Base-by-base conservation (phyloP, 495 filamentous ascomycete genomes). In the Aspergillus bertholletiae region DNA sequence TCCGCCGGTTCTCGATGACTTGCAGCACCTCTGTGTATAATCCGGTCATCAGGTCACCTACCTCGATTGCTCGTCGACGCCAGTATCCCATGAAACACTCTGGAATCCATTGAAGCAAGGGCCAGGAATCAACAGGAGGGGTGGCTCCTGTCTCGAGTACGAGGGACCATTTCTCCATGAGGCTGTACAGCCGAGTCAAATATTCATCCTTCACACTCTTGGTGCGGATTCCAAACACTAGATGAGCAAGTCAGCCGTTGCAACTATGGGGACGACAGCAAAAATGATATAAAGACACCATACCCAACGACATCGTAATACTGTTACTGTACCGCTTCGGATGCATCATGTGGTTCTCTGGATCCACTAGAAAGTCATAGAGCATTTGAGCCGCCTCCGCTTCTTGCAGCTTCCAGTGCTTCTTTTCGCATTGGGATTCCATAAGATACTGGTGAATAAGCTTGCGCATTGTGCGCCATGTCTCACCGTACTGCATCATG, bases 211-310 rank as follows among this genome's bases (percentile, higher is more conserved):
- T 71, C 51, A 73, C 73, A 5, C 65, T 71, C 0, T 71, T 58
- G 5, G 74, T 75, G 13, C 80, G 72, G 64, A 72, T 82, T 32
- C 80, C 80, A 53, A 77, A 84, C 7, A 80, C 68, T 76, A 83
- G 82, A 32, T 12, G 3, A 2, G 7, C 8, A 11, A n/a, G n/a
- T n/a, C n/a, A n/a, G n/a, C n/a, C 30, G 9, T 12, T 11, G 30
- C 13, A 32, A 2, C 30, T 3, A 11, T 9, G 7, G 30, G 8
- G 8, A 2, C 2, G 30, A 32, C 8, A 3, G 30, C 9, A 5
- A 32, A 32, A 11, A 12, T 12, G 30, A 12, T n/a, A n/a, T n/a
- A n/a, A n/a, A n/a, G 30, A 5, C 30, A 9, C 7, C 30, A 5
- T 32, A 32, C 30, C 30, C 8, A 32, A 12, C 30, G 30, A 32